Evolutionary conservation across 1,139 yeast species (phyloP), one percentile per base, ranked within the genome.

Genomic region (Diutina mesorugosa): DNA sequence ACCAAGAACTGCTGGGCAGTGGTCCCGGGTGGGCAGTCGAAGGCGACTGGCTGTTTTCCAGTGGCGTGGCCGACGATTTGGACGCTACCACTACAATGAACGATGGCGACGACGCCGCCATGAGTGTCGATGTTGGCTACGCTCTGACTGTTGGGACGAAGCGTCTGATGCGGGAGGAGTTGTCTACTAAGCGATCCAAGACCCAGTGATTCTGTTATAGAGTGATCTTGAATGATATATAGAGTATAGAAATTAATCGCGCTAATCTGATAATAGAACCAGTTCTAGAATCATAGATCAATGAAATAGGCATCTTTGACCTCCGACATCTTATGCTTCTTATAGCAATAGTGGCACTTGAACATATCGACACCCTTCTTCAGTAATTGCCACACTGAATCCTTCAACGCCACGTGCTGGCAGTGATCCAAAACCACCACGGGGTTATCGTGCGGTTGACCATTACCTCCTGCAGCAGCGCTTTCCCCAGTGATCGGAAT

Each of bases 321-420:
- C 57, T 76, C 79, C 47, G 68, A 62, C 57, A 72, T 68, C 61
- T 72, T 72, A 62, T 76, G 80, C 58, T 72, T 74, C 68, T 75
- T 76, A 60, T 76, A 76, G 61, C 80, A 76, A 62, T 80, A 76
- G 61, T 76, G 80, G 58, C 80, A 76, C 62, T 76, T 75, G 65
- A 76, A 76, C 8, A 68, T 62, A 51, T 76, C 80, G 4, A 71
- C 65, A 1, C 79, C 79, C 57, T 71, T 69, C 58, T 73, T 72
- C 16, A 76, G 69, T 45, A 76, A 64, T 26, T 59, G 60, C 45
- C 60, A 50, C 1, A 76, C 66, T 63, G 80, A 76, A 57, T 76
- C 80, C 57, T 71, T 67, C 54, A 76, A 65, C 3, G 79, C 79
- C 55, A 76, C 67, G 65, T 76, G 80, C 52, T 72, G 74, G 60